Percentiles rank a stretch among this genome's conserved stretches.
These are phyloP conservation scores for Paspalum notatum DNA, from an alignment of 176 grass and related monocot species.

Conservation along the genomic window DNA sequence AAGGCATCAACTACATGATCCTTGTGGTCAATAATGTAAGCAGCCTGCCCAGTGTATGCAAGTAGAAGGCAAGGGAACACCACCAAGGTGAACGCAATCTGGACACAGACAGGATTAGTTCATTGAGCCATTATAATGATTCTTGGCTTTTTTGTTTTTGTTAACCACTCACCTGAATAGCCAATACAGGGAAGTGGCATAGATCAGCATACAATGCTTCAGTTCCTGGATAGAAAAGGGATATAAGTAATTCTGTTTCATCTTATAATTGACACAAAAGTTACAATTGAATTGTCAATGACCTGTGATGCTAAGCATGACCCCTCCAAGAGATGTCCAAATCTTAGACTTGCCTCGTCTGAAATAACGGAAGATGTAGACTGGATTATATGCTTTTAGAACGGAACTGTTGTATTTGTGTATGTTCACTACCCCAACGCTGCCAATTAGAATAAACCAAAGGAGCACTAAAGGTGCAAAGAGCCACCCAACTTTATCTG, in stretches of 20 bases:
- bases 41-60: constrained; percentile 89
- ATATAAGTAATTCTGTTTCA: constrained; percentile 40
- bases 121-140: constrained; percentile 28
- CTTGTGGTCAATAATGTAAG: constrained; percentile 62
- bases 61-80: constrained; percentile 88
- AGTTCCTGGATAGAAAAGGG: constrained; percentile 56
- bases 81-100: constrained; percentile 84
- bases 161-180: constrained; percentile 65
- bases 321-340: constrained; percentile 89
- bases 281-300: constrained; percentile 14
- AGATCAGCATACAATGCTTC: constrained; percentile 98
- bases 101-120: constrained; percentile 37
- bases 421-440: constrained; percentile 70
- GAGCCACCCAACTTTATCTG: constrained; percentile 83
- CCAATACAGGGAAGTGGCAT: constrained; percentile 80
- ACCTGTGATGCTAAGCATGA: constrained; percentile 95
- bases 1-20: constrained; percentile 74
- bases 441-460: constrained; percentile 84
- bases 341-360: constrained; percentile 49
- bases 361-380: constrained; percentile 67
- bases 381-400: constrained; percentile 76
- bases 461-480: constrained; percentile 83
- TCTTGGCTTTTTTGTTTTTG: neutral
- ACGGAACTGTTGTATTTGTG: constrained; percentile 72
- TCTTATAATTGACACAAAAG: constrained; percentile 20